Evolutionary conservation across 2,329 filamentous ascomycete species (phyloP).

Genomic region (Fusarium avenaceum): DNA sequence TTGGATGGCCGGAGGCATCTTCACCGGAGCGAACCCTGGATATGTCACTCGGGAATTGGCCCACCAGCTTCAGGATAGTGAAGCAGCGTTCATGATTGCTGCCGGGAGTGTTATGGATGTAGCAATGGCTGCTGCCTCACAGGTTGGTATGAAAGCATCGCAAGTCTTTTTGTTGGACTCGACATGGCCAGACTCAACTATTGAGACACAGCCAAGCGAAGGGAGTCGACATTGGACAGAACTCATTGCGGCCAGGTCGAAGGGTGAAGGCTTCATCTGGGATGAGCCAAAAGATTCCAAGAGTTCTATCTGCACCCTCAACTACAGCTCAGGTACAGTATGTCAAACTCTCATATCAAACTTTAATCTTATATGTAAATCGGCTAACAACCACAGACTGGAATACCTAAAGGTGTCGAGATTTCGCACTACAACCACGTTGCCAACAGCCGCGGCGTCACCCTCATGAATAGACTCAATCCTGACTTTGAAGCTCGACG

Average conservation of each 20-base stretch:
- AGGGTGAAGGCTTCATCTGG: conserved; percentile 74
- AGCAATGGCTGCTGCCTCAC: conserved; percentile 74
- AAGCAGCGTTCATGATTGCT: conserved; percentile 76
- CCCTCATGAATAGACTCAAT: conserved; percentile 59
- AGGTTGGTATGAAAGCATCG: conserved; percentile 66
- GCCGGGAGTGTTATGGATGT: conserved; percentile 70
- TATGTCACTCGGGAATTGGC: conserved; percentile 78
- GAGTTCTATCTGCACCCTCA: conserved; percentile 74
- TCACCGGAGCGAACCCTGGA: conserved; percentile 80
- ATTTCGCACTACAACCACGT: conserved; percentile 84
- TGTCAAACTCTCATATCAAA: background rate
- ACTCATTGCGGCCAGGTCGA: conserved; percentile 65
- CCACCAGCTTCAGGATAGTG: conserved; percentile 80
- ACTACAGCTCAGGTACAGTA: conserved; percentile 80
- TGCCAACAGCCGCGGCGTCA: conserved; percentile 74
- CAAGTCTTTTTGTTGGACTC: conserved; percentile 76
- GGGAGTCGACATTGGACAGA: conserved; percentile 71
- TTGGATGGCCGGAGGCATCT: conserved; percentile 82
- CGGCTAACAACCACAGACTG: conserved; percentile 63
- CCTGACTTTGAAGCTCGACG: conserved; percentile 62
- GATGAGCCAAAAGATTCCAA: conserved; percentile 65
- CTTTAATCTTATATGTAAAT: background rate
- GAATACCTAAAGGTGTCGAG: conserved; percentile 86
- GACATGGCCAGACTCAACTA: conserved; percentile 60
- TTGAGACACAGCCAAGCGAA: conserved; percentile 24